Evolutionary conservation across 179 eudicot species (phyloP).

Genomic region (Pouteria campechiana): DNA sequence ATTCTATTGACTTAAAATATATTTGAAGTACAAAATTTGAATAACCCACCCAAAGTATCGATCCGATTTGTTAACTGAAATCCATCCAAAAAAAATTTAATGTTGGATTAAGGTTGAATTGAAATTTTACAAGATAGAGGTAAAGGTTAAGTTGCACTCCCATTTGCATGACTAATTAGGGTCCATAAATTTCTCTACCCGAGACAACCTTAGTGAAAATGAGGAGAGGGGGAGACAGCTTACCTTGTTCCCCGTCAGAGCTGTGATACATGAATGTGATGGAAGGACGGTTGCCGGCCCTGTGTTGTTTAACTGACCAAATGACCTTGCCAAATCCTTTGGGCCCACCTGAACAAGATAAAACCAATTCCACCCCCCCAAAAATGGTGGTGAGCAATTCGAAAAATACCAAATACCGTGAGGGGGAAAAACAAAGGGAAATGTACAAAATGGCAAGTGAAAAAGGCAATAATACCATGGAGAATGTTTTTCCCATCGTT

Average conservation of each 20-base stretch:
- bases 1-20: too few relatives aligned
- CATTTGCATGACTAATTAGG: too few relatives aligned
- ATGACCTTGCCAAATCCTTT: conserved; percentile 47
- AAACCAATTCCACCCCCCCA: too few relatives aligned
- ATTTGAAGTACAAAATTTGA: too few relatives aligned
- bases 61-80: too few relatives aligned
- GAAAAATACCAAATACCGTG: neutral
- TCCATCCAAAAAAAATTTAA: neutral
- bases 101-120: neutral
- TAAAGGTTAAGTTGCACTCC: too few relatives aligned
- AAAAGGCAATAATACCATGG: conserved; percentile 38
- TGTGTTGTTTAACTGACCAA: conserved; percentile 51
- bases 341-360: conserved; percentile 39
- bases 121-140: neutral
- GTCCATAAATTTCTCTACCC: too few relatives aligned
- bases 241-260: conserved; percentile 74
- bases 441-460: neutral
- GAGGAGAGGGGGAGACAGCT: neutral
- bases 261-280: conserved; percentile 57
- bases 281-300: conserved; percentile 20
- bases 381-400: neutral
- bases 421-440: neutral
- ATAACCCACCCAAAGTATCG: too few relatives aligned
- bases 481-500: conserved; percentile 61
- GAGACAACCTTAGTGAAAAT: too few relatives aligned